phyloP scores from a whole-genome alignment of 768 basidiomycete genomes.

The Collybia sp. region DNA sequence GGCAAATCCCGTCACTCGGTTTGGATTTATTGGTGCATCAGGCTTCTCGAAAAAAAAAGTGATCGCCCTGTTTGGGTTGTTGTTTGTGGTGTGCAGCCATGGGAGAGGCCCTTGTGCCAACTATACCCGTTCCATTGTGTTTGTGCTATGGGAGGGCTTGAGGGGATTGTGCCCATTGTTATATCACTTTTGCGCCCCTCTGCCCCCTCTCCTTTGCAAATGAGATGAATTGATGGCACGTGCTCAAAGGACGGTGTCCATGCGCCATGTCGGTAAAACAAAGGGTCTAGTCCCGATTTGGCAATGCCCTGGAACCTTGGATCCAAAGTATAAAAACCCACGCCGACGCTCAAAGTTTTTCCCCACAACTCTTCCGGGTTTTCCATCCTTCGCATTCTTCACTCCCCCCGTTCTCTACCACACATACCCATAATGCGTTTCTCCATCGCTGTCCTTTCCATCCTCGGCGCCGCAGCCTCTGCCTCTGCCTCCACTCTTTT shows the following conservation, averaged over 20 bases:
- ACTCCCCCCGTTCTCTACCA: constrained; percentile 6
- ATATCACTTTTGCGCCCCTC: neutral
- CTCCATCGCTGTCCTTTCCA: constrained; percentile 32
- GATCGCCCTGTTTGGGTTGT: neutral
- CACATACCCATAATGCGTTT: constrained; percentile 46
- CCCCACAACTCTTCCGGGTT: constrained; percentile 13
- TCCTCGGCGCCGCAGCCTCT: constrained; percentile 36
- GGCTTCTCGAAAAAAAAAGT: neutral
- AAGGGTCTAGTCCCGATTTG: too few relatives aligned
- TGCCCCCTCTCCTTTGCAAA: neutral
- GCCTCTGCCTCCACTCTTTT: constrained; percentile 27
- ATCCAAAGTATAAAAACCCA: too few relatives aligned
- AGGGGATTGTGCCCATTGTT: neutral
- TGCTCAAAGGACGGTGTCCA: too few relatives aligned
- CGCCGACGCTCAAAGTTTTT: constrained; percentile 1
- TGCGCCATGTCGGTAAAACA: too few relatives aligned
- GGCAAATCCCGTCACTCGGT: constrained; percentile 7
- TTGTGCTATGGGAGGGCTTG: too few relatives aligned
- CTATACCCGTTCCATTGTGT: constrained; percentile 23
- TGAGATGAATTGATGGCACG: neutral
- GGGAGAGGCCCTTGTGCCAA: constrained; percentile 27
- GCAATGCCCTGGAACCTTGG: too few relatives aligned
- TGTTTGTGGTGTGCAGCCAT: constrained; percentile 8
- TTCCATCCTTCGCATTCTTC: constrained; percentile 18
- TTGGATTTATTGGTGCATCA: constrained; percentile 4